Percentiles rank a stretch among this genome's conserved stretches.
Conservation (phyloP, 1,139 yeast genomes). For the Hemisphaericaspora xylanilytica region DNA sequence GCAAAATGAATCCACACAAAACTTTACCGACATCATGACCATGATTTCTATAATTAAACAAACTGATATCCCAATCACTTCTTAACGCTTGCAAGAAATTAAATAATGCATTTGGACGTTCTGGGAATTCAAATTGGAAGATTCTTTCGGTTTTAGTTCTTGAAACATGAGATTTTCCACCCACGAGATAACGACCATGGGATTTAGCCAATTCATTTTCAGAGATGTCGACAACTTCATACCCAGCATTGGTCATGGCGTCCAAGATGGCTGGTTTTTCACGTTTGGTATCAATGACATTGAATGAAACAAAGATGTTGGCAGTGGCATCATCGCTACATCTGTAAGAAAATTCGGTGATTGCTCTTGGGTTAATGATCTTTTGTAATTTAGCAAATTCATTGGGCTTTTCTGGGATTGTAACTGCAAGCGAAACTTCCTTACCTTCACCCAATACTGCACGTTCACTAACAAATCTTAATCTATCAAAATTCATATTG, state of each 20-base stretch:
- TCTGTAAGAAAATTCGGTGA: constrained; percentile 93
- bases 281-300: constrained; percentile 68
- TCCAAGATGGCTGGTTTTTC: constrained; percentile 44
- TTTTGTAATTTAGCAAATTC: constrained; percentile 75
- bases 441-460: constrained; percentile 97
- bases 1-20: constrained; percentile 84
- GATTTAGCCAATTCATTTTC: constrained; percentile 92
- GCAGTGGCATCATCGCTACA: constrained; percentile 58
- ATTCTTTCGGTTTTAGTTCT: constrained; percentile 61
- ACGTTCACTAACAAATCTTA: constrained; percentile 96
- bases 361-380: constrained; percentile 78
- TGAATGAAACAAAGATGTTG: constrained; percentile 82
- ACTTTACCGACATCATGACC: constrained; percentile 95
- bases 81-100: constrained; percentile 71
- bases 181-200: constrained; percentile 94
- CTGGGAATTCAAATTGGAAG: constrained; percentile 91
- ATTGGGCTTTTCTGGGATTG: constrained; percentile 91
- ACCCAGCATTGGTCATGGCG: constrained; percentile 40
- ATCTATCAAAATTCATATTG: constrained; percentile 94
- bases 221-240: constrained; percentile 78
- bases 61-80: constrained; percentile 83
- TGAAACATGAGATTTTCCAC: constrained; percentile 57
- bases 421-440: constrained; percentile 86
- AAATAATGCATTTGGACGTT: constrained; percentile 90
- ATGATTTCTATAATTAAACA: constrained; percentile 95